Conservation (phyloP, 192 early-diverging fungal species). For the Rhizophagus sp. region DNA sequence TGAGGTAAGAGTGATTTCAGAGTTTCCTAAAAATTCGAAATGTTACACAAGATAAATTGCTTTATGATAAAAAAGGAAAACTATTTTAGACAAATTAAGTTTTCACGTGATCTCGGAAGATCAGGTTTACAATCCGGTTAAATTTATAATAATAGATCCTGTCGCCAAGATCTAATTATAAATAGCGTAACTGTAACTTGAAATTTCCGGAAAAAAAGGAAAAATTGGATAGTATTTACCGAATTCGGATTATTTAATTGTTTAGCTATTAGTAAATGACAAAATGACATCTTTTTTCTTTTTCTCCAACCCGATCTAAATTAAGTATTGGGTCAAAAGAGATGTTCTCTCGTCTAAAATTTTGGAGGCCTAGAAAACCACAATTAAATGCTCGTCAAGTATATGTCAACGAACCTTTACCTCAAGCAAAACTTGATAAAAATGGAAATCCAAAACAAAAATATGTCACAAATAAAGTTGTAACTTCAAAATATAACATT, state of each 20-base stretch:
- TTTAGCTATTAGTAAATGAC: too few species aligned
- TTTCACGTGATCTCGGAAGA: not conserved
- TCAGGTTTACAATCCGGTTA: too few species aligned
- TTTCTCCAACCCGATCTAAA: not conserved
- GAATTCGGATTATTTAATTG: too few species aligned
- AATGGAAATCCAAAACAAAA: conserved; percentile 54
- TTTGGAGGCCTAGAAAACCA: not conserved
- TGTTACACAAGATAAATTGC: not conserved
- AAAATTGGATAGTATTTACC: too few species aligned
- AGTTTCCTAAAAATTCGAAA: not conserved
- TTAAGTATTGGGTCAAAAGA: not conserved
- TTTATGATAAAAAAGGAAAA: not conserved
- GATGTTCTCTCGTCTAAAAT: conserved; percentile 7
- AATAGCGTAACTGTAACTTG: too few species aligned
- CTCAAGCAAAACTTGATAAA: conserved; percentile 52
- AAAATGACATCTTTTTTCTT: not conserved
- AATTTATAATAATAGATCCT: too few species aligned
- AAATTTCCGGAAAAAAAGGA: too few species aligned
- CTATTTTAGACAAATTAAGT: not conserved
- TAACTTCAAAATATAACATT: conserved; percentile 87
- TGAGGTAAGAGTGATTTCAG: too few species aligned
- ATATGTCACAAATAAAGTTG: conserved; percentile 77
- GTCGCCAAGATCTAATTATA: too few species aligned
- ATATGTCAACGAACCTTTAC: conserved; percentile 66
- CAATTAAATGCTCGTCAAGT: conserved; percentile 46